Conservation (phyloP, 2,329 filamentous ascomycete genomes). For the Bertia moriformis region DNA sequence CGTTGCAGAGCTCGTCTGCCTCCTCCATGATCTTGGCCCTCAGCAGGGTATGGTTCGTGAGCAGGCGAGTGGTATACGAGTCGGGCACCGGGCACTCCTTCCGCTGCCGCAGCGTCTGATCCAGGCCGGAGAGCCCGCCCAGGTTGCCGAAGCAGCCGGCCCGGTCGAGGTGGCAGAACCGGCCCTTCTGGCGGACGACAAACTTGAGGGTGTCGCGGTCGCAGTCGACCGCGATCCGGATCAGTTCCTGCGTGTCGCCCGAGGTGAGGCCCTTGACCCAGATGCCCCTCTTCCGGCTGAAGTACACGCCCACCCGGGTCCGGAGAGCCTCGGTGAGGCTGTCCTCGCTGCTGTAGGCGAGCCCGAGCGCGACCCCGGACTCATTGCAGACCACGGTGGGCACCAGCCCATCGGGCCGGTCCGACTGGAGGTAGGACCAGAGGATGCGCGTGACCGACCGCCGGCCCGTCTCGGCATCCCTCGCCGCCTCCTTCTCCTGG, state of each 20-base stretch:
- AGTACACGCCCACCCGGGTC: constrained; percentile 73
- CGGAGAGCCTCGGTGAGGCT: constrained; percentile 76
- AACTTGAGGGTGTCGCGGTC: constrained; percentile 88
- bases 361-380: constrained; percentile 65
- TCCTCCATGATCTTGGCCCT: constrained; percentile 98
- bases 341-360: constrained; percentile 88
- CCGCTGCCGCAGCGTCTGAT: constrained; percentile 71
- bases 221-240: constrained; percentile 76
- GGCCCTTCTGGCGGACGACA: constrained; percentile 74
- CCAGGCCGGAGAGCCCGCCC: constrained; percentile 65
- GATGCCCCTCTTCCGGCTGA: constrained; percentile 84
- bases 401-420: constrained; percentile 70
- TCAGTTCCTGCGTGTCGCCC: constrained; percentile 79
- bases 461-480: constrained; percentile 12
- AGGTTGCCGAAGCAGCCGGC: constrained; percentile 84
- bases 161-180: constrained; percentile 88
- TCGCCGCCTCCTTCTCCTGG: constrained; percentile 32
- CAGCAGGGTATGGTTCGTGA: constrained; percentile 81
- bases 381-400: constrained; percentile 88
- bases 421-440: constrained; percentile 62
- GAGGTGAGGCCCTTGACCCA: constrained; percentile 96
- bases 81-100: constrained; percentile 75
- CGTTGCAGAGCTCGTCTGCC: constrained; percentile 84
- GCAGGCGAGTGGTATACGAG: constrained; percentile 85
- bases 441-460: constrained; percentile 60